Conservation (phyloP, 306 rosid genomes). For the Canavalia ensiformis region DNA sequence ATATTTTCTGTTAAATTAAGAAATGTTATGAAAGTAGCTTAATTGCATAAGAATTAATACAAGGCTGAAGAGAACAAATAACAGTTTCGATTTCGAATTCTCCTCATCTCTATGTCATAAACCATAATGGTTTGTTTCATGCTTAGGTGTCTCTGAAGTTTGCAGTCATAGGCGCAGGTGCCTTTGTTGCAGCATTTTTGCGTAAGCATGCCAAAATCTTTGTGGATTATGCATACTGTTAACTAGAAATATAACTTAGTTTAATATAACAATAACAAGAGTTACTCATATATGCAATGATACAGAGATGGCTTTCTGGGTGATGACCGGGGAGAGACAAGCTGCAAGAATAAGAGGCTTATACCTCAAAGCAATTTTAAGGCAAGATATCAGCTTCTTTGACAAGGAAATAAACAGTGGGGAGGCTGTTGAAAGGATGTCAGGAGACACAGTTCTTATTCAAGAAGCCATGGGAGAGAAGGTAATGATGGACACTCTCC, state of each 20-base stretch:
- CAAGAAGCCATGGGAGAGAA: slow-evolving; percentile 92
- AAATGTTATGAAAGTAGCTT: background rate
- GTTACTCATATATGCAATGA: slow-evolving; percentile 1
- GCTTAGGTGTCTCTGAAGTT: slow-evolving; percentile 67
- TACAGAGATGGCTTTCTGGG: slow-evolving; percentile 85
- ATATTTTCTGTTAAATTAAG: no score
- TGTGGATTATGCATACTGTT: slow-evolving; percentile 30
- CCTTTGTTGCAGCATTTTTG: slow-evolving; percentile 60
- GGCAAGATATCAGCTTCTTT: slow-evolving; percentile 83
- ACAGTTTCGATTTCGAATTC: slow-evolving; percentile 1
- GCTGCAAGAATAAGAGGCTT: slow-evolving; percentile 77
- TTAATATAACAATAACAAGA: slow-evolving; percentile 29
- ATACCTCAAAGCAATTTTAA: slow-evolving; percentile 75
- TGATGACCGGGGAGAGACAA: slow-evolving; percentile 86
- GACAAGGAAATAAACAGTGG: slow-evolving; percentile 75
- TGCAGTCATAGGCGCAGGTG: slow-evolving; percentile 63
- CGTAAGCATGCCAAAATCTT: slow-evolving; percentile 60
- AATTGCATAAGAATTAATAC: background rate
- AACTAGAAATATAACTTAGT: background rate
- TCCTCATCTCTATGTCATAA: slow-evolving; percentile 35
- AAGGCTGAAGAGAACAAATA: background rate
- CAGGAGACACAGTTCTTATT: slow-evolving; percentile 84
- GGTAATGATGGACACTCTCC: slow-evolving; percentile 52
- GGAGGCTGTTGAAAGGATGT: slow-evolving; percentile 81
- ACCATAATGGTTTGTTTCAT: slow-evolving; percentile 29